Evolutionary conservation across 768 basidiomycete genomes (phyloP), one percentile per base, ranked within the genome.

Genomic region (Botryobasidium botryosum): DNA sequence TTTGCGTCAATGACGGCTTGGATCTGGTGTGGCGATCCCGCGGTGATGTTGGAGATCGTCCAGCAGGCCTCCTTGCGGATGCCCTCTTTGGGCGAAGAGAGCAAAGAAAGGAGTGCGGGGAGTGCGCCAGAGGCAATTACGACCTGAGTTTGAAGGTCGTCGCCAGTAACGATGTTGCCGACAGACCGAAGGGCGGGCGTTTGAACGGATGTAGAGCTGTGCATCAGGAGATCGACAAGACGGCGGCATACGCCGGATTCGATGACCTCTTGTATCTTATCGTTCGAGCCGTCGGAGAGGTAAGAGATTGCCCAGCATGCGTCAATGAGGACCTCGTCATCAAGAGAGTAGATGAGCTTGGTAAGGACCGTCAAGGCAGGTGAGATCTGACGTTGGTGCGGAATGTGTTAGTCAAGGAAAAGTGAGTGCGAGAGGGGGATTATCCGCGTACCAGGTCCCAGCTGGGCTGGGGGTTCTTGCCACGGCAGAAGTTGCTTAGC

Each of bases 291-390:
- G 60, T 99, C 94, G 1, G 92, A 97, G 31, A 99, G 79, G 64
- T 99, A 99, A 32, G 91, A 96, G 61, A 99, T 92, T 23, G 94
- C 94, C 94, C 94, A 99, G 70, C 94, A 99, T 12, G 94, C 94
- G 61, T 99, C 94, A 57, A 99, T 99, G 56, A 99, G 67, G 53
- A 96, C 96, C 64, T 99, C 94, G 56, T 97, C 94, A 59, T 99
- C 94, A 56, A 97, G 72, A 25, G 92, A 96, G 65, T 96, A 97
- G 62, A 99, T 96, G 55, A 99, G 66, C 64, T 99, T 99, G 44
- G 91, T 94, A 52, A 99, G 69, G 46, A 94, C 85, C n/a, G 85
- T 83, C 44, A 99, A 68, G 35, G 94, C 92, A 17, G 94, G 94
- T 6, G 88, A 87, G 57, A 99, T 97, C 92, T 97, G 51, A 17